Base-by-base conservation (phyloP, 176 grass and related monocot genomes). In the Thinopyrum elongatum region DNA sequence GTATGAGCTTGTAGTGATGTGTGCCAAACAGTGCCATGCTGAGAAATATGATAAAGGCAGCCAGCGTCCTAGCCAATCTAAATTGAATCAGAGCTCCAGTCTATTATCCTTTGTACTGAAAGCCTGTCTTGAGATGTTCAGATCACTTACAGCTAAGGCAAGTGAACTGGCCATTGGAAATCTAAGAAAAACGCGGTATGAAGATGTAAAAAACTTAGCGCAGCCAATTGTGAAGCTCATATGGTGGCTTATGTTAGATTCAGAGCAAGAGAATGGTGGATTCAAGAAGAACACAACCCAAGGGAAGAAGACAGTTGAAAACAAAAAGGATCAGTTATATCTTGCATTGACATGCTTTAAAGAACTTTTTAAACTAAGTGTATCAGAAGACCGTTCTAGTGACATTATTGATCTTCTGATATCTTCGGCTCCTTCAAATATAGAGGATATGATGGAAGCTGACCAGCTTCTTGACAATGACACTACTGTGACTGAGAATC, bases 51-150 rank as follows among this genome's bases (percentile, higher is more conserved):
- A 75, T 79, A 92, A 86, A 77, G 30, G 60, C 23, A 91, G 87
- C 76, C 89, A 87, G 68, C 49, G 44, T 82, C 89, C 77, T 44
- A 87, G 82, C 79, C 89, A 98, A 93, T 90, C 78, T 79, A 84
- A 75, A 79, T 68, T 27, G 31, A 85, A 80, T 13, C 69, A 76
- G 57, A 76, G 84, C 83, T 83, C 74, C 71, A 87, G 66, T 65
- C 27, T 93, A 89, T 53, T 90, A 81, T 88, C 89, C 62, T 91
- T 98, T 89, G 80, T 84, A 70, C 87, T 95, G 65, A 93, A 95
- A 90, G 85, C 91, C 30, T 93, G 86, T 81, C 65, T 92, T 87
- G 87, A 89, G 74, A 84, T 93, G 87, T 89, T 95, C 21, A 87
- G 87, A 87, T 91, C 70, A 36, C 59, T 83, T 80, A 51, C 65